phyloP scores from a whole-genome alignment of 1,284 basidiomycete genomes.

The Inonotus hispidus region DNA sequence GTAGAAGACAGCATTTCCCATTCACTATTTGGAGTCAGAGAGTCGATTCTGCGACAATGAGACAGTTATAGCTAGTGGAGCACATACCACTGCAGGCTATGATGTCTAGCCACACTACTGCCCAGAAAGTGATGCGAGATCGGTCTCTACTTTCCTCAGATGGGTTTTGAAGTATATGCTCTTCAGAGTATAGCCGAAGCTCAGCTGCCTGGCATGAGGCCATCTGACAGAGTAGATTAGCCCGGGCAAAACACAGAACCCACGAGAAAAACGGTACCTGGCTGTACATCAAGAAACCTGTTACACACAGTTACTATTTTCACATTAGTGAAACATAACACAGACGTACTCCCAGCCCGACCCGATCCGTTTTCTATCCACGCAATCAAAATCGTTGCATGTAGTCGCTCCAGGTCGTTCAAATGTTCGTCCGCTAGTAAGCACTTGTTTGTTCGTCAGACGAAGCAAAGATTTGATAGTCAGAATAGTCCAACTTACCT shows the following conservation, averaged over 20 bases:
- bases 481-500: background rate
- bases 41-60: background rate
- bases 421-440: background rate
- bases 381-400: conserved; percentile 8
- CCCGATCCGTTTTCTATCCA: conserved; percentile 14
- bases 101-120: conserved; percentile 11
- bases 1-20: background rate
- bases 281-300: conserved; percentile 8
- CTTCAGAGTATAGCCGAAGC: conserved; percentile 10
- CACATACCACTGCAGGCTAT: conserved; percentile 9
- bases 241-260: background rate
- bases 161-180: background rate
- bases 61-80: background rate
- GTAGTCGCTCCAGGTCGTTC: conserved; percentile 4
- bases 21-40: background rate
- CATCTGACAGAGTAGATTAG: background rate
- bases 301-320: background rate
- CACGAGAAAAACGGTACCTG: background rate
- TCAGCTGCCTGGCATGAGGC: conserved; percentile 7
- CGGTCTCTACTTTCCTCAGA: background rate
- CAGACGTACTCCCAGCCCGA: conserved; percentile 1
- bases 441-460: background rate
- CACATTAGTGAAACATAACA: background rate
- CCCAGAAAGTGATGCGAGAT: conserved; percentile 12
- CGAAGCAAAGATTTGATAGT: background rate